A percentile compares a stretch with the other conserved stretches of the same genome.
Evolutionary conservation across 208 protist species (phyloP).

Genomic region (Trypanosoma avium): DNA sequence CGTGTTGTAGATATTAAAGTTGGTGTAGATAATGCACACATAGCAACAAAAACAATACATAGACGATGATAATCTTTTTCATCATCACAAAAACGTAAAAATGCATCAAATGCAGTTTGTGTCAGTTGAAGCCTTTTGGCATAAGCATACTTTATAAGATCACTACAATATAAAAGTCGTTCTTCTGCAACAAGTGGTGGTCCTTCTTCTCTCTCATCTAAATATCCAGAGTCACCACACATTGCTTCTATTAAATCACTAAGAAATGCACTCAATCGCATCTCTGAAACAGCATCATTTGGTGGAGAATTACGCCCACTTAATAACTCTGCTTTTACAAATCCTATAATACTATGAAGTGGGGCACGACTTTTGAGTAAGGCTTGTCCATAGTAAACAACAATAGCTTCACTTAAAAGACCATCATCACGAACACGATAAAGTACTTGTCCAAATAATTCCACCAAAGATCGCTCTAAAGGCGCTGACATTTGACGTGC

Average conservation of each 20-base stretch:
- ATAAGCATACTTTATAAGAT: conserved; percentile 73
- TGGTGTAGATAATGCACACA: conserved; percentile 69
- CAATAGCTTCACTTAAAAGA: conserved; percentile 42
- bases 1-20: conserved; percentile 49
- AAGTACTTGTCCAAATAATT: conserved; percentile 59
- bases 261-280: conserved; percentile 71
- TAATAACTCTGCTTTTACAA: conserved; percentile 73
- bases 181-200: conserved; percentile 19
- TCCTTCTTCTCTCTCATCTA: conserved; percentile 3
- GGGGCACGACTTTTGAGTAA: conserved; percentile 44
- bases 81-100: conserved; percentile 55
- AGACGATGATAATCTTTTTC: conserved; percentile 45
- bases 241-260: conserved; percentile 72
- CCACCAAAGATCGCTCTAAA: conserved; percentile 55
- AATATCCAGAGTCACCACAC: not conserved
- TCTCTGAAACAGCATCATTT: conserved; percentile 12
- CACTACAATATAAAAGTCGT: conserved; percentile 48
- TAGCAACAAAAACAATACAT: conserved; percentile 60
- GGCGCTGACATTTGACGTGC: conserved; percentile 32
- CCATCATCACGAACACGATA: conserved; percentile 42
- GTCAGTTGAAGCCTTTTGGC: conserved; percentile 41
- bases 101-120: conserved; percentile 56
- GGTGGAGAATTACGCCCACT: conserved; percentile 47
- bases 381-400: conserved; percentile 66
- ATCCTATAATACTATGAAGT: conserved; percentile 32